A percentile compares a stretch with the other conserved stretches of the same genome.
phyloP scores from a whole-genome alignment of 2,329 filamentous ascomycete species.

The Penicillium sp. region DNA sequence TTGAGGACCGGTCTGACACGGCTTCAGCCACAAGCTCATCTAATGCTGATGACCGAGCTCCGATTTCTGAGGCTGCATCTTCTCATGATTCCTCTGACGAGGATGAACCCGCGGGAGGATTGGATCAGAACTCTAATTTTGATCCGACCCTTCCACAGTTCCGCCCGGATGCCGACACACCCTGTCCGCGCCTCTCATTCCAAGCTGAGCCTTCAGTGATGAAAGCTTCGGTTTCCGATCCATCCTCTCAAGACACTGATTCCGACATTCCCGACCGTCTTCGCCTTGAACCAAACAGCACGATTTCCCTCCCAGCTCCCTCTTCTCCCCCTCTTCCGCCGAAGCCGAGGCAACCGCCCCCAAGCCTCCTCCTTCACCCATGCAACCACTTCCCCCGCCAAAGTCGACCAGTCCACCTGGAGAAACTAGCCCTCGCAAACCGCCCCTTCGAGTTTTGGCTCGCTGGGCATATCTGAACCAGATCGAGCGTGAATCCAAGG shows the following conservation, averaged over 20 bases:
- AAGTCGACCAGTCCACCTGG: slow-evolving; percentile 14
- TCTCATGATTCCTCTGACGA: slow-evolving; percentile 1
- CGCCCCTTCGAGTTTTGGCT: slow-evolving; percentile 37
- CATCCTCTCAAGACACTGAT: slow-evolving; percentile 11
- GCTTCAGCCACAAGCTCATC: slow-evolving; percentile 15
- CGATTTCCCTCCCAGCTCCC: slow-evolving; percentile 30
- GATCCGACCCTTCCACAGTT: slow-evolving; percentile 47
- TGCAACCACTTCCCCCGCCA: slow-evolving; percentile 30
- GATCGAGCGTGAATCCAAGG: slow-evolving; percentile 63
- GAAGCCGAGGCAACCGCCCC: slow-evolving; percentile 34
- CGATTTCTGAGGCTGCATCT: slow-evolving; percentile 2
- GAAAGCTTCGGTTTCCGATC: not conserved
- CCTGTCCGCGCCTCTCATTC: slow-evolving; percentile 22
- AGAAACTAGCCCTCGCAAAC: slow-evolving; percentile 21
- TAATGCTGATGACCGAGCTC: slow-evolving; percentile 8
- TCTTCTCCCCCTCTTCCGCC: slow-evolving; percentile 30
- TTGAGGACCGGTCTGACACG: slow-evolving; percentile 13
- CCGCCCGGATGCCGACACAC: slow-evolving; percentile 37
- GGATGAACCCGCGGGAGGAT: not conserved
- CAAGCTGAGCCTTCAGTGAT: slow-evolving; percentile 6
- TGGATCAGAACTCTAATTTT: slow-evolving; percentile 10
- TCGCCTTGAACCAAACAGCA: slow-evolving; percentile 37
- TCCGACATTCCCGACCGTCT: slow-evolving; percentile 28
- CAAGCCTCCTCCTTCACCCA: slow-evolving; percentile 32
- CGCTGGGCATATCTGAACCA: slow-evolving; percentile 52